phyloP scores from a whole-genome alignment of 257 asterid species.

The Anisodus acutangulus region DNA sequence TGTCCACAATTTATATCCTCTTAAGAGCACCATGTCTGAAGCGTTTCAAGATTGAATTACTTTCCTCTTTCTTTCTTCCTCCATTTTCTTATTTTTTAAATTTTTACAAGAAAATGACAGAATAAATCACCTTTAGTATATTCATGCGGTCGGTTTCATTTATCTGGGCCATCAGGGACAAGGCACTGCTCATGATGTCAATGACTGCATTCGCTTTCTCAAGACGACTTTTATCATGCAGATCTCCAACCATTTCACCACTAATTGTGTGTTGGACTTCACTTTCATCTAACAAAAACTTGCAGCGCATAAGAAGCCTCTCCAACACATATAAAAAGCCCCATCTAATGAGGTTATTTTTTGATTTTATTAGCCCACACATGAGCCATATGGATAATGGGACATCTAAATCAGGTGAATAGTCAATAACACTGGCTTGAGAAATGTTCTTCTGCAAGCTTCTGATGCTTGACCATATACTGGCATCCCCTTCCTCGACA shows the following conservation, averaged over 20 bases:
- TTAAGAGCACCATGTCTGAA: conserved; percentile 21
- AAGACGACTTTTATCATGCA: conserved; percentile 66
- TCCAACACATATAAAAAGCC: conserved; percentile 91
- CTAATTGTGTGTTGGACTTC: conserved; percentile 68
- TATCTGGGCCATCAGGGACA: conserved; percentile 93
- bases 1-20: conserved; percentile 17
- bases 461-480: conserved; percentile 74
- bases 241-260: conserved; percentile 56
- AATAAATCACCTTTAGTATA: conserved; percentile 73
- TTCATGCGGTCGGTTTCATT: conserved; percentile 96
- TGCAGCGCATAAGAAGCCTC: conserved; percentile 95
- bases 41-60: conserved; percentile 15
- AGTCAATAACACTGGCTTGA: conserved; percentile 80
- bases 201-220: conserved; percentile 94
- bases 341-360: conserved; percentile 68
- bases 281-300: conserved; percentile 95
- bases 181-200: conserved; percentile 90
- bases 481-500: conserved; percentile 65
- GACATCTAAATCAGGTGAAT: conserved; percentile 71
- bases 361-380: conserved; percentile 95
- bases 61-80: background rate
- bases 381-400: conserved; percentile 93
- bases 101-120: conserved; percentile 19
- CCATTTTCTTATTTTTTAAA: background rate
- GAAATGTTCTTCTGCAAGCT: conserved; percentile 74